Evolutionary conservation across 2,329 filamentous ascomycete species (phyloP).

Genomic region (Purpureocillium lavendulum): DNA sequence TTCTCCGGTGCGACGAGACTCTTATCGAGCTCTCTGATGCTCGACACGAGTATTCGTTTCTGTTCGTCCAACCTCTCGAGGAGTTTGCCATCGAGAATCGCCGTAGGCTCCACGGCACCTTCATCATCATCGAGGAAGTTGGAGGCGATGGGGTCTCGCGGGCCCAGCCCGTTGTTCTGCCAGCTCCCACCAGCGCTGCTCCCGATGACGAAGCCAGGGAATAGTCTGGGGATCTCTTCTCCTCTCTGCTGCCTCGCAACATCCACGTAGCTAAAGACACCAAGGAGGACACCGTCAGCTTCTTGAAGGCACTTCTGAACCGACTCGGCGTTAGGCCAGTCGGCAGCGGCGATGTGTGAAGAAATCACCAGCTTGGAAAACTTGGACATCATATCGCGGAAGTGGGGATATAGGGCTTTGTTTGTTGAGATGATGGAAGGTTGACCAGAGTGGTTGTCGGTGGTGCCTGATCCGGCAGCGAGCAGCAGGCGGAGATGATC

Average conservation of each 20-base stretch:
- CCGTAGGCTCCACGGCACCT: conserved; percentile 59
- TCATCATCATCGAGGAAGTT: conserved; percentile 85
- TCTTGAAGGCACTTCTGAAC: conserved; percentile 93
- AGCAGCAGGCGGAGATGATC: conserved; percentile 89
- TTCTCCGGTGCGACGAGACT: conserved; percentile 71
- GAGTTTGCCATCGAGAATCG: conserved; percentile 65
- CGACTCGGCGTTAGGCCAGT: conserved; percentile 91
- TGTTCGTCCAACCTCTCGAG: conserved; percentile 80
- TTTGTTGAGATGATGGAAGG: conserved; percentile 99
- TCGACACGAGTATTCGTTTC: conserved; percentile 76
- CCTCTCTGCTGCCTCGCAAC: conserved; percentile 88
- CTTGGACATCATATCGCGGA: conserved; percentile 98
- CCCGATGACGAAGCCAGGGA: conserved; percentile 87
- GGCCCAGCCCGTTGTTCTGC: conserved; percentile 62
- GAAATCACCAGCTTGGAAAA: conserved; percentile 99
- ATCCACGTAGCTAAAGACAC: conserved; percentile 94
- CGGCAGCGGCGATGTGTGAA: conserved; percentile 91
- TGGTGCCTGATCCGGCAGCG: conserved; percentile 93
- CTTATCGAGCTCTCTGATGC: conserved; percentile 81
- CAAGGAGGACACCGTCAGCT: conserved; percentile 90
- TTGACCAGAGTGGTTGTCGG: conserved; percentile 96
- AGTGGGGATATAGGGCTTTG: conserved; percentile 93
- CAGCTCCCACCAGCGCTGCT: conserved; percentile 80
- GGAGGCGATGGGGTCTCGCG: conserved; percentile 65
- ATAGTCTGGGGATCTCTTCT: conserved; percentile 84